Evolutionary conservation across 1,139 yeast genomes (phyloP), one percentile per base, ranked within the genome.

Genomic region (Geotrichum citri-aurantii): DNA sequence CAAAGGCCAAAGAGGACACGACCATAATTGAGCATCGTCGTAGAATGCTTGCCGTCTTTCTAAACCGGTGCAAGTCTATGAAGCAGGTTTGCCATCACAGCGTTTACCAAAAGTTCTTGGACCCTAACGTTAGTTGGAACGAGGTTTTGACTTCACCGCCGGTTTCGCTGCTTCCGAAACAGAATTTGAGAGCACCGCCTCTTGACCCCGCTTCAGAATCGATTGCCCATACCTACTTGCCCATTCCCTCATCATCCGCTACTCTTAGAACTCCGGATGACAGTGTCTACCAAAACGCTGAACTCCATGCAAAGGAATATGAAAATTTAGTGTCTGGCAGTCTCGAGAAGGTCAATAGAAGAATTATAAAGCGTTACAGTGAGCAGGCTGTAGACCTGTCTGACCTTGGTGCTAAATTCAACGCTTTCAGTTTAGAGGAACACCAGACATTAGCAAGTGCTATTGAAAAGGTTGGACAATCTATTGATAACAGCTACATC

Each of bases 111-210:
- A 84, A 86, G 68, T 92, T 92, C 68, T 73, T 92, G 63, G 96
- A 91, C 68, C 96, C 97, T 6, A 86, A 86, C 64, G 83, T 88
- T 2, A 85, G 85, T 66, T 92, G 96, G 96, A 68, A 71, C 59
- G 82, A 80, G 65, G 81, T 81, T 2, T 68, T 81, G 54, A 73
- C 73, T 52, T 71, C 82, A 68, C 87, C 90, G 65, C 87, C 81
- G 70, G 84, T 70, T 73, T 82, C 80, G 1, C 71, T 75, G 29
- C 67, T 82, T 52, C 85, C 86, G 2, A 68, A 83, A 66, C 71
- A 83, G 74, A 67, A 84, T 69, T 72, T 78, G 23, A 70, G 78
- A 47, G 84, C 83, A 11, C 83, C 84, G 12, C 86, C 86, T 5
- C 62, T 79, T 50, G 77, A 81, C 64, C 83, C 86, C 1, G 74